Evolutionary conservation across 2,329 filamentous ascomycete species (phyloP).

Genomic region (Calonectria leucothoes): DNA sequence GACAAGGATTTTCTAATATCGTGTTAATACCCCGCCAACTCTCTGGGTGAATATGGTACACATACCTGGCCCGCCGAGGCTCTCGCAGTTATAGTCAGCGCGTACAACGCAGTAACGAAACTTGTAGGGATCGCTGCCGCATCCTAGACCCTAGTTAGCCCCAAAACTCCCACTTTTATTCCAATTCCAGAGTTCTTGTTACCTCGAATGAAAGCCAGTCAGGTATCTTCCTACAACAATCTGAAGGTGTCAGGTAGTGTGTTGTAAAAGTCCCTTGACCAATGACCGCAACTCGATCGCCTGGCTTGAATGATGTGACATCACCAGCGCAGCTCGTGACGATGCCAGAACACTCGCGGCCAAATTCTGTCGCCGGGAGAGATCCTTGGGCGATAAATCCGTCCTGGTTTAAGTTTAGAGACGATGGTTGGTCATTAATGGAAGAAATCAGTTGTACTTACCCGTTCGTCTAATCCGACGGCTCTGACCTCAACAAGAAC

Average conservation of each 20-base stretch:
- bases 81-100: conserved; percentile 25
- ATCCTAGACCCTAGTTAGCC: conserved; percentile 25
- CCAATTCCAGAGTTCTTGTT: background rate
- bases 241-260: conserved; percentile 28
- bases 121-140: conserved; percentile 31
- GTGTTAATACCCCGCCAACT: background rate
- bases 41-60: background rate
- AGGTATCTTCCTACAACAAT: conserved; percentile 34
- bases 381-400: conserved; percentile 33
- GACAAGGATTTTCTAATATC: conserved; percentile 33
- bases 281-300: conserved; percentile 35
- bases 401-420: conserved; percentile 30
- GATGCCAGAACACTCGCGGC: conserved; percentile 36
- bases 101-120: conserved; percentile 36
- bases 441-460: conserved; percentile 13
- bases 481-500: conserved; percentile 36
- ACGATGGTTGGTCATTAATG: background rate
- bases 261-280: conserved; percentile 36
- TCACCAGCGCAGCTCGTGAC: conserved; percentile 26
- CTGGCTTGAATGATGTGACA: conserved; percentile 24
- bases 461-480: conserved; percentile 33
- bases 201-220: conserved; percentile 39
- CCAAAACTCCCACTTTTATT: background rate
- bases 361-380: conserved; percentile 30
- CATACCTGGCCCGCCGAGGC: background rate